Evolutionary conservation across 192 early-diverging fungal species (phyloP), one percentile per base, ranked within the genome.

Genomic region (Coemansia sp.): DNA sequence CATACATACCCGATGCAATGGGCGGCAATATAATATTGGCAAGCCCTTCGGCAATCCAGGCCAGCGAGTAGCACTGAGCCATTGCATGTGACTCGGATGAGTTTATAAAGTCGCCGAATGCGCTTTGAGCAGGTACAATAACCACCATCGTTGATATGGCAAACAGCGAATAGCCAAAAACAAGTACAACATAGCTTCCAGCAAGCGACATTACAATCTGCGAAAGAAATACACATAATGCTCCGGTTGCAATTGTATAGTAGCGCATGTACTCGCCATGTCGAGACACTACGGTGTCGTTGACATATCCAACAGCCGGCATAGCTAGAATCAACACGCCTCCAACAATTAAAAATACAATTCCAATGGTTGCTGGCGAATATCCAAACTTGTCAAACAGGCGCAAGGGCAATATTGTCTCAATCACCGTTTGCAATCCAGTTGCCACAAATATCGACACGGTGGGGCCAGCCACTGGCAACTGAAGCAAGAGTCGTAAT

Each of bases 51-150:
- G 77, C 77, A 38, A 80, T 59, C 72, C 71, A 74, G 15, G 72
- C 72, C 32, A 80, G 39, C 14, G 77, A 80, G 50, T 74, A 80
- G 68, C 72, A 71, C 66, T 80, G 77, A 0, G 77, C 77, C 77
- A 80, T 80, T 29, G 72, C 77, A 2, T 62, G 56, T 22, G 72
- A 65, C 10, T 67, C 65, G 3, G 77, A 60, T 0, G 72, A 29
- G 56, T 80, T 80, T 35, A 80, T 75, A 53, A 71, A 80, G 23
- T 80, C 77, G 9, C 77, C 77, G 67, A 80, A 80, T 4, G 77
- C 72, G 48, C 77, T 80, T 51, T 80, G 77, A n/a, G 77, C 72
- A 4, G 77, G 77, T 49, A 80, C 72, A 49, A 72, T 59, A 5
- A 67, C 72, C 27, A 74, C 49, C 77, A 80, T 80, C 1, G 72